Evolutionary conservation across 371 early-diverging fungal species (phyloP).

Genomic region (Vairimorpha ceranae): DNA sequence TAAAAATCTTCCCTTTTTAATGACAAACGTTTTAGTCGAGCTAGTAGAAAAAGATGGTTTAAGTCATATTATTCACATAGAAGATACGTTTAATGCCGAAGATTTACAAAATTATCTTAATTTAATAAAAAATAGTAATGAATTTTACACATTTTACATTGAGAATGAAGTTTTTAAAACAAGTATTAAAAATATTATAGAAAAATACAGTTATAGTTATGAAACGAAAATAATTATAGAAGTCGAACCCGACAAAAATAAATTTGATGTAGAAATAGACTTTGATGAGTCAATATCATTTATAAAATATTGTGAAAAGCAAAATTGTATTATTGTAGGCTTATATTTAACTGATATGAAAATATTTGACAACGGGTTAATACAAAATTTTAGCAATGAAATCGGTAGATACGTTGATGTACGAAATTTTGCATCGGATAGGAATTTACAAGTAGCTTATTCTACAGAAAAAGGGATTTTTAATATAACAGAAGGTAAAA

Average conservation of each 20-base stretch:
- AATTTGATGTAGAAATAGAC: neutral
- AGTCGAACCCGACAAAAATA: constrained; percentile 1
- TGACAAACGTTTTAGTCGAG: neutral
- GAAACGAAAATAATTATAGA: neutral
- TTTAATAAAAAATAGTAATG: neutral
- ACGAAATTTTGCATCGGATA: neutral
- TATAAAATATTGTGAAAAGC: neutral
- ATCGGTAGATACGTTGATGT: neutral
- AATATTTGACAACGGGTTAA: neutral
- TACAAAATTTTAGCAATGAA: neutral
- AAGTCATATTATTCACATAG: neutral
- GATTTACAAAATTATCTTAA: neutral
- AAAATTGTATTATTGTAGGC: neutral
- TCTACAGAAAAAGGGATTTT: neutral
- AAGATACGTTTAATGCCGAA: neutral
- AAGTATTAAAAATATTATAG: neutral
- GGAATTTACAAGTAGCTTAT: neutral
- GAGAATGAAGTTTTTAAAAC: neutral
- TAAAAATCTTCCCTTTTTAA: neutral
- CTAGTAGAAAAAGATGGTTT: neutral
- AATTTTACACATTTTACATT: neutral
- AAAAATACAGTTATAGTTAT: neutral
- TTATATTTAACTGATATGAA: neutral
- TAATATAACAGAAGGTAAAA: neutral
- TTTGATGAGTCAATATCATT: neutral